phyloP scores from a whole-genome alignment of 768 basidiomycete genomes.

The Peribolospora kevripleyi region DNA sequence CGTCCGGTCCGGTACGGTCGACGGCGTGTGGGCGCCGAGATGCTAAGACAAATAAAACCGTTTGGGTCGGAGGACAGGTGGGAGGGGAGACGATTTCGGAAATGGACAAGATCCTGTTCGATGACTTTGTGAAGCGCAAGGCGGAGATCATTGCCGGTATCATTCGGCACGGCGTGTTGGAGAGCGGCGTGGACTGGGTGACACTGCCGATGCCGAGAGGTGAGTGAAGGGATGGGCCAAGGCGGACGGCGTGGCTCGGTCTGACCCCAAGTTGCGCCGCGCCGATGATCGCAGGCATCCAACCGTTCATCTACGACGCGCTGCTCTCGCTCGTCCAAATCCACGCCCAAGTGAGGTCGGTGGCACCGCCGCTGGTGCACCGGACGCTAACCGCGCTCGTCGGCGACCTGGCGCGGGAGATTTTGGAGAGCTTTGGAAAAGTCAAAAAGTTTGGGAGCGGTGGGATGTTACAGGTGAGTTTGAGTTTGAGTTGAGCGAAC shows the following conservation, averaged over 20 bases:
- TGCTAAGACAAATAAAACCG: no score
- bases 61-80: no score
- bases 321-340: constrained; percentile 71
- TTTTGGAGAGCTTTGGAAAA: constrained; percentile 62
- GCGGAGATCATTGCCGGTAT: constrained; percentile 39
- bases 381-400: constrained; percentile 60
- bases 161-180: constrained; percentile 54
- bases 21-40: no score
- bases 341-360: constrained; percentile 67
- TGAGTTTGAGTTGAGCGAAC: background rate
- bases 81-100: constrained; percentile 12
- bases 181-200: constrained; percentile 71
- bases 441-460: constrained; percentile 89
- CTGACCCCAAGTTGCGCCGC: background rate
- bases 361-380: constrained; percentile 53
- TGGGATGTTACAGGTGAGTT: constrained; percentile 76
- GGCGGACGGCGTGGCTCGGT: background rate
- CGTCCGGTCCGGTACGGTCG: background rate
- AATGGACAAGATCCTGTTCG: constrained; percentile 70
- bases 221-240: constrained; percentile 17
- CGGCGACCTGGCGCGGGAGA: constrained; percentile 57
- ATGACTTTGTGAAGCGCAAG: constrained; percentile 64
- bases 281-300: constrained; percentile 40
- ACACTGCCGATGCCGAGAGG: constrained; percentile 80
- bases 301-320: constrained; percentile 76